Conservation (phyloP, 2,329 filamentous ascomycete genomes). For the Hypoxylon rubiginosum region DNA sequence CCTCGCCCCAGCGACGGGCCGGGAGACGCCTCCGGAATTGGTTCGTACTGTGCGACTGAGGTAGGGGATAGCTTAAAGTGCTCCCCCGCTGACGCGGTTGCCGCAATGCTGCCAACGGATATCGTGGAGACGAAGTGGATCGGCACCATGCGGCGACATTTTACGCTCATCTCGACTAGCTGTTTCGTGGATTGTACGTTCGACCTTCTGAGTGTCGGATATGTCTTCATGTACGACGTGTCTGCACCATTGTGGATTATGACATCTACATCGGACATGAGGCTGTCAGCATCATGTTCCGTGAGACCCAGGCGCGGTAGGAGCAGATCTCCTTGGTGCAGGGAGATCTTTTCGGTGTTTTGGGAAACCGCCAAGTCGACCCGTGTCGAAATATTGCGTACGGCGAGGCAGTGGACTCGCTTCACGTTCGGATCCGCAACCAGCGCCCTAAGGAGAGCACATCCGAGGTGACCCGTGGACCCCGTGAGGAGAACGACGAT, state of each 20-base stretch:
- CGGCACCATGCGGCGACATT: not conserved
- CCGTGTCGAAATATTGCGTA: too few species aligned
- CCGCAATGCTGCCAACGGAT: too few species aligned
- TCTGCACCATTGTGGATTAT: constrained; percentile 9
- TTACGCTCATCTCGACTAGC: constrained; percentile 11
- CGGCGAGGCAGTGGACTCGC: too few species aligned
- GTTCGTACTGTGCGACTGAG: constrained; percentile 31
- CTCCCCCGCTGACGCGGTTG: too few species aligned
- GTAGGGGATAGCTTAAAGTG: too few species aligned
- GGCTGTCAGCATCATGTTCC: not conserved
- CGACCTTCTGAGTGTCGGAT: not conserved
- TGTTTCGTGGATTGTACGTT: constrained; percentile 25
- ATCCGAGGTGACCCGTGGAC: constrained; percentile 31
- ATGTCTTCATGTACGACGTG: not conserved
- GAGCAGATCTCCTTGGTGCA: constrained; percentile 5
- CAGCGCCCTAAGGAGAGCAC: constrained; percentile 22
- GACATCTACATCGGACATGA: not conserved
- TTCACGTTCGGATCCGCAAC: not conserved
- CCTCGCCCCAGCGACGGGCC: too few species aligned
- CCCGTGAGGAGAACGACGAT: constrained; percentile 41
- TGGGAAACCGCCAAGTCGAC: too few species aligned
- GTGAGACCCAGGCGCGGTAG: not conserved
- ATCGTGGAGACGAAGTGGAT: constrained; percentile 40
- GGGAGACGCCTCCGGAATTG: too few species aligned
- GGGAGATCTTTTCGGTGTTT: not conserved